phyloP scores from a whole-genome alignment of 2,329 filamentous ascomycete genomes.

The Ceratocystis albifundus region DNA sequence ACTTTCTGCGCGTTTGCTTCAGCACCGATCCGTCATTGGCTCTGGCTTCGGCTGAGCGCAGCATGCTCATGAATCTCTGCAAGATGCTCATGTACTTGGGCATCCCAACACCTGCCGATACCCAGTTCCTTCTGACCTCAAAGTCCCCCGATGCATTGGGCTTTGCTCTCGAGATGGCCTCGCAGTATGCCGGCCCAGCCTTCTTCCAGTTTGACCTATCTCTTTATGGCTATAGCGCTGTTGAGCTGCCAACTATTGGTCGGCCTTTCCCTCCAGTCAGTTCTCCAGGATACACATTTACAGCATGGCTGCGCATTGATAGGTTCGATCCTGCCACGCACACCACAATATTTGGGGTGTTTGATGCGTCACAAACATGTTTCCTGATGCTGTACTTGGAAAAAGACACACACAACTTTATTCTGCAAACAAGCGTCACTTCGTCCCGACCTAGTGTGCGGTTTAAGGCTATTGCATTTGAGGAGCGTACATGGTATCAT shows the following conservation, averaged over 20 bases:
- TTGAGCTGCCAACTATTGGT: slow-evolving; percentile 80
- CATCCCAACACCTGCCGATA: slow-evolving; percentile 69
- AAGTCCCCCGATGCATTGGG: slow-evolving; percentile 46
- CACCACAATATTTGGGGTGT: slow-evolving; percentile 91
- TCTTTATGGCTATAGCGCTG: slow-evolving; percentile 72
- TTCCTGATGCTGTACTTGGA: slow-evolving; percentile 91
- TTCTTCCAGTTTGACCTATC: slow-evolving; percentile 93
- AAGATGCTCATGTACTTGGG: slow-evolving; percentile 61
- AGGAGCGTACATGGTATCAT: slow-evolving; percentile 79
- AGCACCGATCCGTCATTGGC: slow-evolving; percentile 29
- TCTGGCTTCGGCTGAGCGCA: slow-evolving; percentile 42
- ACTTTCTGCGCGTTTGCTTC: slow-evolving; percentile 53
- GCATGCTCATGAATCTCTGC: slow-evolving; percentile 55
- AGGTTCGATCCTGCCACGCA: slow-evolving; percentile 73
- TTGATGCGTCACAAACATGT: slow-evolving; percentile 82
- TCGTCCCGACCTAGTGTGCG: slow-evolving; percentile 79
- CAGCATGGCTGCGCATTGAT: slow-evolving; percentile 81
- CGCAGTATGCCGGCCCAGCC: slow-evolving; percentile 62
- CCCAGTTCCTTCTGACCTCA: slow-evolving; percentile 55
- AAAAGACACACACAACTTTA: slow-evolving; percentile 84
- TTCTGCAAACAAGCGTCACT: slow-evolving; percentile 86
- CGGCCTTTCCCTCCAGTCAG: slow-evolving; percentile 71
- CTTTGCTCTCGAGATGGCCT: slow-evolving; percentile 63
- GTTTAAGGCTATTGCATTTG: slow-evolving; percentile 74
- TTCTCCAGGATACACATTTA: slow-evolving; percentile 76